Evolutionary conservation across 441 rosid species (phyloP).

Genomic region (Erodium trifolium): DNA sequence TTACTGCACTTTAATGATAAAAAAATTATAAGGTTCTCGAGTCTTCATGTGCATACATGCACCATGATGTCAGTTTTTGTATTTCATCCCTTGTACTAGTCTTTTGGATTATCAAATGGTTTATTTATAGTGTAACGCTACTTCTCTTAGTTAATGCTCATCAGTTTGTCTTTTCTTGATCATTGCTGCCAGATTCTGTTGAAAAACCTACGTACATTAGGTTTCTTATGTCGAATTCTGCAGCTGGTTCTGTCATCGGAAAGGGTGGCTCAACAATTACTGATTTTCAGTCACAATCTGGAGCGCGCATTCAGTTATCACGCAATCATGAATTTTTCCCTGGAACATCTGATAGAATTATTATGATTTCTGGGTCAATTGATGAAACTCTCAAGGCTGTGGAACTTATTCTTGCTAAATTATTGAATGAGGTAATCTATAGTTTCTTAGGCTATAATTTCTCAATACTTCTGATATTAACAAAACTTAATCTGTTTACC

Average conservation of each 20-base stretch:
- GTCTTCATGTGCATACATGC: background rate
- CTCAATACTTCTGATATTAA: constrained; percentile 12
- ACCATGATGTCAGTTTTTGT: background rate
- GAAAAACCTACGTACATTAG: constrained; percentile 78
- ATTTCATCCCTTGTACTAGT: background rate
- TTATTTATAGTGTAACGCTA: background rate
- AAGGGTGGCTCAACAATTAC: constrained; percentile 96
- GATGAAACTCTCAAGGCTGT: constrained; percentile 70
- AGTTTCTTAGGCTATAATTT: constrained; percentile 5
- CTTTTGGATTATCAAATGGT: background rate
- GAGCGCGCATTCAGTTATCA: constrained; percentile 90
- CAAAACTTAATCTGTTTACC: constrained; percentile 19
- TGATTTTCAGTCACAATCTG: constrained; percentile 83
- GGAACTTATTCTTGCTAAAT: constrained; percentile 76
- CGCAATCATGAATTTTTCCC: constrained; percentile 89
- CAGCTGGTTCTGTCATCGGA: constrained; percentile 98
- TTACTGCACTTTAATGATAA: background rate
- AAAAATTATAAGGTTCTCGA: background rate
- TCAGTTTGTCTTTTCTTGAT: background rate
- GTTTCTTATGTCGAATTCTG: constrained; percentile 94
- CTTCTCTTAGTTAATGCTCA: background rate
- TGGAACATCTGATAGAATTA: constrained; percentile 85
- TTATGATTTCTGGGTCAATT: constrained; percentile 67
- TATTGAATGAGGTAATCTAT: constrained; percentile 70
- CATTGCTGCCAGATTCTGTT: constrained; percentile 39